Percentiles rank a stretch among this genome's conserved stretches.
These are phyloP conservation scores for Pisolithus tinctorius DNA, from an alignment of 768 basidiomycete species.

Conservation along the genomic window DNA sequence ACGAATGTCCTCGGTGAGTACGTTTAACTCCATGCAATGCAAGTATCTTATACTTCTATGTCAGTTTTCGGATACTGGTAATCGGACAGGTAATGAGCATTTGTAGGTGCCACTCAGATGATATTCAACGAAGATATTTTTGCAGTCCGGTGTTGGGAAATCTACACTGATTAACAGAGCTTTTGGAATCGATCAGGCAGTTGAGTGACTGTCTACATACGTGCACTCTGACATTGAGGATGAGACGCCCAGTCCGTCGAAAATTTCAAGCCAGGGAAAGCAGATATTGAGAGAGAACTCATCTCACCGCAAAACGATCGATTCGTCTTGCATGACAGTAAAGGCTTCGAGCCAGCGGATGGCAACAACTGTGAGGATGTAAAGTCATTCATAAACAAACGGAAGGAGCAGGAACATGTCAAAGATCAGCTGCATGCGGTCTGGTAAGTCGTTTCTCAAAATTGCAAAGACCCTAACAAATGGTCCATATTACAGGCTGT, in stretches of 20 bases:
- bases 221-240: neutral
- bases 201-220: neutral
- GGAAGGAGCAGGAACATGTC: neutral
- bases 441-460: slow-evolving; percentile 1
- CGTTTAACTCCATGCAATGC: neutral
- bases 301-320: slow-evolving; percentile 7
- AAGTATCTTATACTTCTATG: neutral
- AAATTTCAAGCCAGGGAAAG: slow-evolving; percentile 3
- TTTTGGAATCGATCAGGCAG: slow-evolving; percentile 1
- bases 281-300: slow-evolving; percentile 8
- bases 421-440: slow-evolving; percentile 9
- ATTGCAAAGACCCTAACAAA: neutral
- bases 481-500: neutral
- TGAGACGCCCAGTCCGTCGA: neutral
- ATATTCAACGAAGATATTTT: neutral
- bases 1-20: slow-evolving; percentile 3
- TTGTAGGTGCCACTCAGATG: neutral
- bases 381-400: slow-evolving; percentile 5
- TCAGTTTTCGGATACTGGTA: slow-evolving; percentile 5
- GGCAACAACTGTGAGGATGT: neutral
- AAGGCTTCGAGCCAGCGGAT: slow-evolving; percentile 11
- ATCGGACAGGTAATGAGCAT: slow-evolving; percentile 3
- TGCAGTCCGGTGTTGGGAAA: slow-evolving; percentile 4
- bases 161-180: neutral
- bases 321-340: slow-evolving; percentile 13